These are phyloP conservation scores for Cnidoscolus chayamansa DNA, from an alignment of 441 rosid genomes.

Conservation along the genomic window DNA sequence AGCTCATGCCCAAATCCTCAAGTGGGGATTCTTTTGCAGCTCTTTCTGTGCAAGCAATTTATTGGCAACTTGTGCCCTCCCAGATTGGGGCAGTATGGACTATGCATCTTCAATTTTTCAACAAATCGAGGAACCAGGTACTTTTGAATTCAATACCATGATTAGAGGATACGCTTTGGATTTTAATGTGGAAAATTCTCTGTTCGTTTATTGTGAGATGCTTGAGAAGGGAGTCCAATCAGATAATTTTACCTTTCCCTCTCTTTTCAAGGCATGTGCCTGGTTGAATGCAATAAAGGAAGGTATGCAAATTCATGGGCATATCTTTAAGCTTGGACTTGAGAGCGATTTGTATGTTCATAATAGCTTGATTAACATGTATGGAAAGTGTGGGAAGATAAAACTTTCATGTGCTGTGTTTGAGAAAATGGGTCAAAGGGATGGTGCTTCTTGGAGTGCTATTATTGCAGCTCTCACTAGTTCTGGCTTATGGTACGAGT, in stretches of 20 bases:
- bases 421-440: constrained; percentile 45
- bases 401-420: constrained; percentile 36
- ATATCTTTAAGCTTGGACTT: constrained; percentile 32
- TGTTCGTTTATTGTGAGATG: constrained; percentile 52
- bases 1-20: constrained; percentile 58
- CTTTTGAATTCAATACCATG: constrained; percentile 60
- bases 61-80: constrained; percentile 53
- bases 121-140: constrained; percentile 49
- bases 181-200: constrained; percentile 39
- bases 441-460: constrained; percentile 68
- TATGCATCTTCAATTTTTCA: constrained; percentile 57
- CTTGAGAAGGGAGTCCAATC: constrained; percentile 47
- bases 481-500: constrained; percentile 36
- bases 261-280: constrained; percentile 57
- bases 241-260: constrained; percentile 64
- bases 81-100: constrained; percentile 65
- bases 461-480: constrained; percentile 51
- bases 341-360: constrained; percentile 36
- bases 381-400: constrained; percentile 38
- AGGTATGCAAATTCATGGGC: constrained; percentile 47
- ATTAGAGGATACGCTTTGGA: constrained; percentile 50
- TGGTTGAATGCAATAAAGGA: constrained; percentile 37
- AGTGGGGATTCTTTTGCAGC: constrained; percentile 50
- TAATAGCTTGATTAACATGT: constrained; percentile 43
- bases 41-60: constrained; percentile 54